Conservation (phyloP, 2,329 filamentous ascomycete genomes). For the Fusarium sp. region DNA sequence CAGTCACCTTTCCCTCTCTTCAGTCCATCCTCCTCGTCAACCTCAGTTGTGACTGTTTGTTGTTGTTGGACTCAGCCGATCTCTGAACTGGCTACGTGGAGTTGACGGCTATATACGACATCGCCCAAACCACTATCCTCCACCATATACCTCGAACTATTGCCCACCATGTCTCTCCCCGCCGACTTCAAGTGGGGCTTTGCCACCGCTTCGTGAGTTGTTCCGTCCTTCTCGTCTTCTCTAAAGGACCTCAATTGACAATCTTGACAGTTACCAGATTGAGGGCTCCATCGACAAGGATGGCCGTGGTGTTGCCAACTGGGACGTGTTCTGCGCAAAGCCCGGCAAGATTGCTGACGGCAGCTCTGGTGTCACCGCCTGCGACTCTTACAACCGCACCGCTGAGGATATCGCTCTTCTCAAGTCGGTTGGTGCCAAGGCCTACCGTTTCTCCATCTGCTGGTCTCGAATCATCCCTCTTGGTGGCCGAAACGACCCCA, state of each 20-base stretch:
- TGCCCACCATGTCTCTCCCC: slow-evolving; percentile 59
- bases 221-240: neutral
- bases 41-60: slow-evolving; percentile 11
- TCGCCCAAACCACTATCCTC: neutral
- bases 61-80: neutral
- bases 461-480: slow-evolving; percentile 88
- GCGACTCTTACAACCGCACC: slow-evolving; percentile 87
- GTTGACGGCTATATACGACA: neutral
- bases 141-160: neutral
- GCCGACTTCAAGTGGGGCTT: slow-evolving; percentile 83
- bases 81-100: slow-evolving; percentile 2
- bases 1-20: neutral
- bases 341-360: slow-evolving; percentile 87
- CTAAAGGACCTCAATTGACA: slow-evolving; percentile 33
- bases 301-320: slow-evolving; percentile 85
- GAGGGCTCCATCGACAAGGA: slow-evolving; percentile 81
- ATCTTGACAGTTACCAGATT: slow-evolving; percentile 80
- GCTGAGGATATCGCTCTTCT: slow-evolving; percentile 82
- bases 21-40: neutral
- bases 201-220: slow-evolving; percentile 77
- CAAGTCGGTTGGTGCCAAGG: slow-evolving; percentile 77
- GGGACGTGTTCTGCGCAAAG: slow-evolving; percentile 88
- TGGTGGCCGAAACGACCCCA: slow-evolving; percentile 83
- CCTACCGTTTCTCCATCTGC: slow-evolving; percentile 87
- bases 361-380: slow-evolving; percentile 80